Evolutionary conservation across 164 flowering plant species (phyloP).

Genomic region (Magnolia officinalis): DNA sequence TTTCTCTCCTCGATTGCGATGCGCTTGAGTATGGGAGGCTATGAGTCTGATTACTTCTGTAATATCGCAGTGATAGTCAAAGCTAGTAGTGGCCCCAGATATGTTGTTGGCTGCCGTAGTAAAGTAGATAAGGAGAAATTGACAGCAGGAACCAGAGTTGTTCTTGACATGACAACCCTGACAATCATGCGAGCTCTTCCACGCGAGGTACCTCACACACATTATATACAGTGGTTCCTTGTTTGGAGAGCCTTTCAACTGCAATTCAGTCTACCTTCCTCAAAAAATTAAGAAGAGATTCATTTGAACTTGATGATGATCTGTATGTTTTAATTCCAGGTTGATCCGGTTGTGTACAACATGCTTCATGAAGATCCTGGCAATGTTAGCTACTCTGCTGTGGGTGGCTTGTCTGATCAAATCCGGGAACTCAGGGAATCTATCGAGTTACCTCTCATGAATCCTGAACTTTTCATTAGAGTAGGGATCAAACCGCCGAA

Average conservation of each 20-base stretch:
- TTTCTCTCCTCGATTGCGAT: not conserved
- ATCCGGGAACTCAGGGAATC: conserved; percentile 85
- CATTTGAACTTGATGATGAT: not conserved
- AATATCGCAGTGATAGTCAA: conserved; percentile 76
- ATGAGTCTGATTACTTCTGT: not conserved
- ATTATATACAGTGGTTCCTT: not conserved
- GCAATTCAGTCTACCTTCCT: not conserved
- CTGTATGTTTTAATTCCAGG: conserved; percentile 38
- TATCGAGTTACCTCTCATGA: conserved; percentile 89
- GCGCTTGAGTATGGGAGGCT: not conserved
- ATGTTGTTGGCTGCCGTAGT: conserved; percentile 90
- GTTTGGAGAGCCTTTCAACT: not conserved
- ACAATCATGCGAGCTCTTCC: conserved; percentile 98
- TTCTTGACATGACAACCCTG: conserved; percentile 93
- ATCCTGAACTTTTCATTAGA: conserved; percentile 90
- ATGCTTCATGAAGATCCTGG: conserved; percentile 99
- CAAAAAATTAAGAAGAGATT: not conserved
- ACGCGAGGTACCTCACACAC: conserved; percentile 54
- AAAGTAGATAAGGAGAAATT: conserved; percentile 89
- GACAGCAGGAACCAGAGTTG: conserved; percentile 85
- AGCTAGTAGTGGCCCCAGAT: conserved; percentile 87
- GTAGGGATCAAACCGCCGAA: conserved; percentile 96
- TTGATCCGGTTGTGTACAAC: conserved; percentile 90
- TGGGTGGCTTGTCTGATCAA: conserved; percentile 93
- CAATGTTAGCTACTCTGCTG: conserved; percentile 91